These are phyloP conservation scores for Saccharata proteae DNA, from an alignment of 2,329 filamentous ascomycete genomes.

Conservation along the genomic window DNA sequence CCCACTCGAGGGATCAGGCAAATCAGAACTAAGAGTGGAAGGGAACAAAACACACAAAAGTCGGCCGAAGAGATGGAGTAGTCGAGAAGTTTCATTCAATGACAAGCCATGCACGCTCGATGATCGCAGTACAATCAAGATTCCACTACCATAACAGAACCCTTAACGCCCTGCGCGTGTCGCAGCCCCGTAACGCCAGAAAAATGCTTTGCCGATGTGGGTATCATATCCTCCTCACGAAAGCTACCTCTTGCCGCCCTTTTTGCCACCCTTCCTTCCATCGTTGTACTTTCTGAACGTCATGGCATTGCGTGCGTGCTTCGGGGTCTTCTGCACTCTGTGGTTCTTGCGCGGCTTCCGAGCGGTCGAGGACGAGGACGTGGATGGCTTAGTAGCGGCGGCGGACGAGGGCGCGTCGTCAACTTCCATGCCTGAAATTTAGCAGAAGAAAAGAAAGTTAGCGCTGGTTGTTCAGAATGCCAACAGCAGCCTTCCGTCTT, in stretches of 20 bases:
- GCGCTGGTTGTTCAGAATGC: conserved; percentile 20
- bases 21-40: no score
- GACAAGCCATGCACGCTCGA: no score
- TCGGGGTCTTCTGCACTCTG: conserved; percentile 20
- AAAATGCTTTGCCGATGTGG: neutral
- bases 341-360: conserved; percentile 18
- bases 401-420: conserved; percentile 16
- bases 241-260: conserved; percentile 7
- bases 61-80: no score
- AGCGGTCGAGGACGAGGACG: conserved; percentile 11
- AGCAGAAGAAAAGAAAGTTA: conserved; percentile 14
- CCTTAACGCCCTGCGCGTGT: neutral
- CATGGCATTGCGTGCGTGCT: conserved; percentile 25
- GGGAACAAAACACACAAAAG: no score
- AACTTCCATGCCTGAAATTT: conserved; percentile 26
- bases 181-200: neutral
- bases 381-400: conserved; percentile 4
- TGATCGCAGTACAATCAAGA: no score
- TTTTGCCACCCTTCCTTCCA: conserved; percentile 4
- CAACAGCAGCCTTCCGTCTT: conserved; percentile 22
- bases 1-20: no score
- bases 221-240: conserved; percentile 1
- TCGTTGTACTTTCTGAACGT: conserved; percentile 17
- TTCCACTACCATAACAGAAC: no score
- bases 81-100: no score